Evolutionary conservation across 192 early-diverging fungal species (phyloP).

Genomic region (Chytriomyces sp.): DNA sequence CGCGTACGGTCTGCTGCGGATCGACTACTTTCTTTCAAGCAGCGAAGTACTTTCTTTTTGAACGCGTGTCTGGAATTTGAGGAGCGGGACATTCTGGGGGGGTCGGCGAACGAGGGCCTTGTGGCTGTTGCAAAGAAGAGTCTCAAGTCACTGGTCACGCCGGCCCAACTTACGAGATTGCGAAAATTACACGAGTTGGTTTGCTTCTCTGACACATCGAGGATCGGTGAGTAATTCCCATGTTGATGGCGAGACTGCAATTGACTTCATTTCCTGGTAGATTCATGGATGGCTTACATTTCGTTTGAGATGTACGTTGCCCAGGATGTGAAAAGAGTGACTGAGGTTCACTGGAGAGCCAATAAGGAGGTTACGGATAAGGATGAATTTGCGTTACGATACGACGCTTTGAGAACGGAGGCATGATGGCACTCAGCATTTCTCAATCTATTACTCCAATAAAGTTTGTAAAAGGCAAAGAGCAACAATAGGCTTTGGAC

Average conservation of each 20-base stretch:
- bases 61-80: constrained; percentile 65
- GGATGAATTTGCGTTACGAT: constrained; percentile 52
- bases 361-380: constrained; percentile 56
- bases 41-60: constrained; percentile 65
- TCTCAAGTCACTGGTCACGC: constrained; percentile 40
- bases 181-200: constrained; percentile 49
- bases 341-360: constrained; percentile 62
- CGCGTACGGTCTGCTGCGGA: constrained; percentile 52
- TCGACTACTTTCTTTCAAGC: constrained; percentile 54
- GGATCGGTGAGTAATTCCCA: background rate
- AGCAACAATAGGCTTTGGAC: no score
- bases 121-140: constrained; percentile 21
- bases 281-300: constrained; percentile 45
- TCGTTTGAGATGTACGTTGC: constrained; percentile 47
- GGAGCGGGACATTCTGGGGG: constrained; percentile 28
- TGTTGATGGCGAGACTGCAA: background rate
- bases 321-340: constrained; percentile 49
- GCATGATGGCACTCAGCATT: no score
- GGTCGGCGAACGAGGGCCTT: background rate
- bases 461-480: no score
- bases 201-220: constrained; percentile 23
- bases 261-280: background rate
- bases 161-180: constrained; percentile 41
- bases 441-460: no score
- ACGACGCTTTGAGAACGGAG: constrained; percentile 33